A percentile compares a stretch with the other conserved stretches of the same genome.
phyloP scores from a whole-genome alignment of 148 eudicot species.

The Polygonum maritimum region DNA sequence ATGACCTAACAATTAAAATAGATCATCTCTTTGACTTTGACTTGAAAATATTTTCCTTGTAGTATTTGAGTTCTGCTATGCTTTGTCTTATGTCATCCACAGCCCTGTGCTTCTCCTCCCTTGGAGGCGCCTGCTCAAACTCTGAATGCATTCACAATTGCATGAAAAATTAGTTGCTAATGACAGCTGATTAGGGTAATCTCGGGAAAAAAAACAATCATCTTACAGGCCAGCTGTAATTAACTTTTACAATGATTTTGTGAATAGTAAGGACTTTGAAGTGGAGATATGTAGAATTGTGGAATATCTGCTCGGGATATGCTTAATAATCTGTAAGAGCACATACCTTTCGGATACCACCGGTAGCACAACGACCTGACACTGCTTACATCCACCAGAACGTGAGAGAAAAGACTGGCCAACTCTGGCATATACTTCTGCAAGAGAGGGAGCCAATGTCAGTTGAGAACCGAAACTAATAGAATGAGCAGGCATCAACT shows the following conservation, averaged over 20 bases:
- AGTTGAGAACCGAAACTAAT: not conserved
- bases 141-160: constrained; percentile 14
- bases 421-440: constrained; percentile 97
- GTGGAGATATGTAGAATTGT: too few relatives aligned
- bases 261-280: too few relatives aligned
- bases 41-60: constrained; percentile 64
- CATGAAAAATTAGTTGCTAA: not conserved
- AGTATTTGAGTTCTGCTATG: constrained; percentile 78
- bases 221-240: too few relatives aligned
- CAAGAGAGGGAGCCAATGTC: constrained; percentile 10
- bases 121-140: constrained; percentile 61
- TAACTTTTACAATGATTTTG: too few relatives aligned
- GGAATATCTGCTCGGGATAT: not conserved
- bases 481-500: too few relatives aligned
- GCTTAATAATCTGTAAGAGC: not conserved
- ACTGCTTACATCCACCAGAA: constrained; percentile 90
- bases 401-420: constrained; percentile 74
- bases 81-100: constrained; percentile 92
- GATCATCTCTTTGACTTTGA: constrained; percentile 31
- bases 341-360: constrained; percentile 83
- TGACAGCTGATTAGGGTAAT: not conserved
- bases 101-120: constrained; percentile 76
- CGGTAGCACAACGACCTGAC: constrained; percentile 71
- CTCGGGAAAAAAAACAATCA: too few relatives aligned
- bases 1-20: not conserved